These are phyloP conservation scores for Phytophthora megakarya DNA, from an alignment of 352 stramenopile species.

Conservation along the genomic window DNA sequence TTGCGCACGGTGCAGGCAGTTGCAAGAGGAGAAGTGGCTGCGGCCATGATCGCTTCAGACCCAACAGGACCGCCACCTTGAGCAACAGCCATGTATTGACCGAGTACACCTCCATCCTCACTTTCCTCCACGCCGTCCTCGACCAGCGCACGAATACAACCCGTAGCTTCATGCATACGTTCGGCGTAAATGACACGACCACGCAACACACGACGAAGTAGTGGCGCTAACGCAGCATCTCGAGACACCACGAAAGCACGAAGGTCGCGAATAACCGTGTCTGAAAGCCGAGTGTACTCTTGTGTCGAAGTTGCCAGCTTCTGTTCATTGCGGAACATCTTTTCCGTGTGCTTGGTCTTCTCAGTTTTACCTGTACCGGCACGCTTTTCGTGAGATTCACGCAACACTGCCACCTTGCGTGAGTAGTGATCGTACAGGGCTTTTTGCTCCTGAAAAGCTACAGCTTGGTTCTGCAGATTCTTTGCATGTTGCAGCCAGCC, in stretches of 20 bases:
- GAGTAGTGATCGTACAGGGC: slow-evolving; percentile 81
- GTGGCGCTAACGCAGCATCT: slow-evolving; percentile 62
- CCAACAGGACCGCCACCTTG: slow-evolving; percentile 20
- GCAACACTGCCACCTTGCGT: slow-evolving; percentile 67
- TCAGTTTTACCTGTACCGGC: slow-evolving; percentile 51
- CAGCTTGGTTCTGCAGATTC: slow-evolving; percentile 51
- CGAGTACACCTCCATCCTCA: slow-evolving; percentile 48
- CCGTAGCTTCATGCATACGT: slow-evolving; percentile 56
- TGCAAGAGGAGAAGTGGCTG: slow-evolving; percentile 7
- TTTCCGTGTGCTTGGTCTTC: slow-evolving; percentile 79
- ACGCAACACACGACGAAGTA: slow-evolving; percentile 70
- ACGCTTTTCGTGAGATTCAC: slow-evolving; percentile 71
- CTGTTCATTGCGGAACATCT: slow-evolving; percentile 83
- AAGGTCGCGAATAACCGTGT: slow-evolving; percentile 61
- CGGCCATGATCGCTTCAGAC: slow-evolving; percentile 22
- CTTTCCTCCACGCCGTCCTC: slow-evolving; percentile 39
- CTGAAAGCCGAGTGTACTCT: slow-evolving; percentile 69
- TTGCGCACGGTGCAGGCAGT: slow-evolving; percentile 41
- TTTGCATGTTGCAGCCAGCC: slow-evolving; percentile 61
- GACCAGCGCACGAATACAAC: slow-evolving; percentile 55
- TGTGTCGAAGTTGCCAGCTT: slow-evolving; percentile 71
- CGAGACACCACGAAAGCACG: slow-evolving; percentile 64
- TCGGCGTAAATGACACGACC: slow-evolving; percentile 69
- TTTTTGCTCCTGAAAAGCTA: slow-evolving; percentile 68
- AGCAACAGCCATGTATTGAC: slow-evolving; percentile 49